Percentiles rank a stretch among this genome's conserved stretches.
These are phyloP conservation scores for Neurospora africana DNA, from an alignment of 495 filamentous ascomycete genomes.

Conservation along the genomic window DNA sequence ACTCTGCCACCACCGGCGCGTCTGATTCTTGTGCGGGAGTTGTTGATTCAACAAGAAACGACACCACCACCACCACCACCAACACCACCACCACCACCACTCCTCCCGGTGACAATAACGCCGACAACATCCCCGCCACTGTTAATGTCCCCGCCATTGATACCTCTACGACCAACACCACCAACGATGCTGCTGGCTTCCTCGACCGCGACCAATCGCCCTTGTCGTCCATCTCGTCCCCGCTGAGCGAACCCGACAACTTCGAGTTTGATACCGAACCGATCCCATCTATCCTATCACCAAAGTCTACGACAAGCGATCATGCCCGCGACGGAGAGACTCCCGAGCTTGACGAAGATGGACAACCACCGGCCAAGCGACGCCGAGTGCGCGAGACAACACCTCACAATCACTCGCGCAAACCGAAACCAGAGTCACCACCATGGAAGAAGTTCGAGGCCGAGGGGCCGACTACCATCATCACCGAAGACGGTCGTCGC, in stretches of 20 bases:
- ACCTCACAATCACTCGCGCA: conserved; percentile 22
- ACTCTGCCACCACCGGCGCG: conserved; percentile 4
- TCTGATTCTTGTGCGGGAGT: background rate
- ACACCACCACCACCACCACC: conserved; percentile 7
- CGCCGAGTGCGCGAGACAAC: conserved; percentile 50
- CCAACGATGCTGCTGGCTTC: background rate
- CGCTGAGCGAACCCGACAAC: background rate
- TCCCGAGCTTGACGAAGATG: conserved; percentile 20
- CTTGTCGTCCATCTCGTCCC: background rate
- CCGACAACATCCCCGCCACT: background rate
- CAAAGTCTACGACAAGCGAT: background rate
- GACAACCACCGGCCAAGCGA: conserved; percentile 55
- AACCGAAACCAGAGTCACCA: conserved; percentile 55
- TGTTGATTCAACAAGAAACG: conserved; percentile 6
- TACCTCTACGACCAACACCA: background rate
- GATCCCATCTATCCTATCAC: background rate
- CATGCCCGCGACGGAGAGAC: conserved; percentile 1
- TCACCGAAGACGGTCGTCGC: conserved; percentile 62
- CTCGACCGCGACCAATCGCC: background rate
- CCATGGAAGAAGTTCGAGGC: conserved; percentile 88
- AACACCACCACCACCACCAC: background rate
- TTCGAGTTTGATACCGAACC: background rate
- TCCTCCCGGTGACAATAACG: background rate
- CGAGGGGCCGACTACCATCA: conserved; percentile 78
- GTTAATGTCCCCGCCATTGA: background rate